A percentile compares a stretch with the other conserved stretches of the same genome.
These are phyloP conservation scores for Penicillium sp. DNA, from an alignment of 2,329 filamentous ascomycete genomes.

Conservation along the genomic window DNA sequence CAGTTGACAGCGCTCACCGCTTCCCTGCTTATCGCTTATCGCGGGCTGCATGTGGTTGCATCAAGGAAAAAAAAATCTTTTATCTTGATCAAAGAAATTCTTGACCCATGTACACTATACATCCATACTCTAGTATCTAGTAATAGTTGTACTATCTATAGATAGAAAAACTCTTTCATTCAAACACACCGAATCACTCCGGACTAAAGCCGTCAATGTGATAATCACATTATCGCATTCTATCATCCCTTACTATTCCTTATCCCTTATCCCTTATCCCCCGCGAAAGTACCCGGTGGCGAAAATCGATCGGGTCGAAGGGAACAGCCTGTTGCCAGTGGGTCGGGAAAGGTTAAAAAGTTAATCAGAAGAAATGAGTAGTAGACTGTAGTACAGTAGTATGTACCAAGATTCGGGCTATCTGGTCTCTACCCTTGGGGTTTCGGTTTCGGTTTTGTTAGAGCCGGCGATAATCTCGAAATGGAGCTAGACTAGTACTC, in stretches of 20 bases:
- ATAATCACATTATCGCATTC: slow-evolving; percentile 7
- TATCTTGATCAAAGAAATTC: slow-evolving; percentile 9
- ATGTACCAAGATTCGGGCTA: slow-evolving; percentile 2
- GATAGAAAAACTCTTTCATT: background rate
- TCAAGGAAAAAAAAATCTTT: slow-evolving; percentile 19
- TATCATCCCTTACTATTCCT: background rate
- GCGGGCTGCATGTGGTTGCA: slow-evolving; percentile 10
- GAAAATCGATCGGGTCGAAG: slow-evolving; percentile 18
- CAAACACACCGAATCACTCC: background rate
- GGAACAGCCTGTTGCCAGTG: no score
- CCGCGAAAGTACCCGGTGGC: slow-evolving; percentile 33
- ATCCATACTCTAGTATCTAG: background rate
- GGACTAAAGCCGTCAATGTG: background rate
- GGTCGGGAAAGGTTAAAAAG: slow-evolving; percentile 11
- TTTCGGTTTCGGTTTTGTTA: background rate
- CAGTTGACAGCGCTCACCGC: slow-evolving; percentile 11
- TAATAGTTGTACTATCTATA: background rate
- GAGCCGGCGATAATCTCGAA: background rate
- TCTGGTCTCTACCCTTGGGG: background rate
- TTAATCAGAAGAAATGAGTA: background rate
- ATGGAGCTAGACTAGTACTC: background rate
- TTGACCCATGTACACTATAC: background rate
- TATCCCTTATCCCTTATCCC: slow-evolving; percentile 31
- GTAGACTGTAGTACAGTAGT: background rate
- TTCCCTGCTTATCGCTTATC: slow-evolving; percentile 30